Conservation (phyloP, 2,329 filamentous ascomycete species). For the Parafenestella ontariensis region DNA sequence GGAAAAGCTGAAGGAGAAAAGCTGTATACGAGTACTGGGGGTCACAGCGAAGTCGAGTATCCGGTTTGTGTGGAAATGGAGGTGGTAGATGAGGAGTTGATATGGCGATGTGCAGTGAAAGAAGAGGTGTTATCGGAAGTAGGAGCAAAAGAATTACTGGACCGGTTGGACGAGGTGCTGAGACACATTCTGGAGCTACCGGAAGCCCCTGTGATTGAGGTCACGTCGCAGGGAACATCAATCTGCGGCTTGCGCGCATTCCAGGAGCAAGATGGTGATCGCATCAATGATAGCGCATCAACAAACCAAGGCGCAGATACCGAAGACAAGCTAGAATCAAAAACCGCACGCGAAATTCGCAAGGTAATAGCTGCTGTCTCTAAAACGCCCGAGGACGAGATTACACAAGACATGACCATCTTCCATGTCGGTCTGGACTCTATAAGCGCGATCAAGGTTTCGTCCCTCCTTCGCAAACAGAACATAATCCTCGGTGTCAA, state of each 20-base stretch:
- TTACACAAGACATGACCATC: slow-evolving; percentile 69
- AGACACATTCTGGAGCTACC: slow-evolving; percentile 60
- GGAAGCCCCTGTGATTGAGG: slow-evolving; percentile 61
- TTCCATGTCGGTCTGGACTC: slow-evolving; percentile 91
- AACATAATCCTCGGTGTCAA: slow-evolving; percentile 71
- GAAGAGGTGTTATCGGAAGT: slow-evolving; percentile 58
- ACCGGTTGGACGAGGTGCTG: slow-evolving; percentile 67
- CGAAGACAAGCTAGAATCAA: slow-evolving; percentile 30
- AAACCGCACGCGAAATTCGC: slow-evolving; percentile 51
- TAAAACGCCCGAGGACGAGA: slow-evolving; percentile 62
- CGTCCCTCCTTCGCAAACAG: slow-evolving; percentile 70
- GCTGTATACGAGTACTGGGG: slow-evolving; percentile 69
- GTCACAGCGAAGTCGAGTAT: slow-evolving; percentile 76
- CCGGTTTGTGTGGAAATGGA: slow-evolving; percentile 85
- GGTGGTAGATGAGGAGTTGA: slow-evolving; percentile 59
- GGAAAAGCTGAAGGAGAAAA: slow-evolving; percentile 9
- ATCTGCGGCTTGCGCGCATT: slow-evolving; percentile 69
- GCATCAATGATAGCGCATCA: not conserved
- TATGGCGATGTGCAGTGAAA: slow-evolving; percentile 78
- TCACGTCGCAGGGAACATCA: slow-evolving; percentile 61
- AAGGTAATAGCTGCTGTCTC: slow-evolving; percentile 64
- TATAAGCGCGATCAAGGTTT: slow-evolving; percentile 87
- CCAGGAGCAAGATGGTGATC: slow-evolving; percentile 27
- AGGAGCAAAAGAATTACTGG: slow-evolving; percentile 61
- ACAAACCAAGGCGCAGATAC: not conserved